Evolutionary conservation across 169 alveolate species (phyloP).

Genomic region (Plasmodium relictum): DNA sequence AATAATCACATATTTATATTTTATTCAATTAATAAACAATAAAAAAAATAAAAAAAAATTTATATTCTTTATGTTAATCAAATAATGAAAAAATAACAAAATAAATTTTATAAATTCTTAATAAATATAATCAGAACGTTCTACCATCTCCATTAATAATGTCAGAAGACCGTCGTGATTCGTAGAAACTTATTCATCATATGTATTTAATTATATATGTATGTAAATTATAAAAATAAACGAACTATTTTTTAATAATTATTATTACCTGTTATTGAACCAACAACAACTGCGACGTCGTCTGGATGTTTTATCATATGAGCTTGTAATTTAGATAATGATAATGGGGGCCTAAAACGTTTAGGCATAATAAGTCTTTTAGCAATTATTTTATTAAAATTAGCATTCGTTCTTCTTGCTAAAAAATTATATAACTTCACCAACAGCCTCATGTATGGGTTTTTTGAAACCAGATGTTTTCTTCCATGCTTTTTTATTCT

Average conservation of each 20-base stretch:
- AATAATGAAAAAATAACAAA: too few species aligned
- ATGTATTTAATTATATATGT: slow-evolving; percentile 3
- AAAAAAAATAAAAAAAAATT: too few species aligned
- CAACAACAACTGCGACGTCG: slow-evolving; percentile 96
- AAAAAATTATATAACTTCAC: slow-evolving; percentile 91
- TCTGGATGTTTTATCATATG: slow-evolving; percentile 92
- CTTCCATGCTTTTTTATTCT: slow-evolving; percentile 92
- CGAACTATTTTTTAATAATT: background rate
- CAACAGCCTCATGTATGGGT: slow-evolving; percentile 92
- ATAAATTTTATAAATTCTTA: background rate
- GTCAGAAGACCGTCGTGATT: slow-evolving; percentile 92
- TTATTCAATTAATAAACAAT: too few species aligned
- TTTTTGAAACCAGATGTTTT: slow-evolving; percentile 90
- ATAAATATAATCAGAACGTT: slow-evolving; percentile 71
- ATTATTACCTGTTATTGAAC: slow-evolving; percentile 94
- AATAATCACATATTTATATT: too few species aligned
- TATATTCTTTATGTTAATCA: too few species aligned
- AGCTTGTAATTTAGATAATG: slow-evolving; percentile 93
- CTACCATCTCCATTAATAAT: slow-evolving; percentile 86
- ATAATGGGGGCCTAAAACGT: slow-evolving; percentile 94
- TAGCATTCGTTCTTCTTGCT: slow-evolving; percentile 95
- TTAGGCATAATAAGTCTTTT: slow-evolving; percentile 95
- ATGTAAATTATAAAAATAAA: background rate
- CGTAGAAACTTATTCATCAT: slow-evolving; percentile 86
- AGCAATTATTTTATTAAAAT: slow-evolving; percentile 94